These are phyloP conservation scores for Plectosphaerella plurivora DNA, from an alignment of 2,329 filamentous ascomycete species.

Conservation along the genomic window DNA sequence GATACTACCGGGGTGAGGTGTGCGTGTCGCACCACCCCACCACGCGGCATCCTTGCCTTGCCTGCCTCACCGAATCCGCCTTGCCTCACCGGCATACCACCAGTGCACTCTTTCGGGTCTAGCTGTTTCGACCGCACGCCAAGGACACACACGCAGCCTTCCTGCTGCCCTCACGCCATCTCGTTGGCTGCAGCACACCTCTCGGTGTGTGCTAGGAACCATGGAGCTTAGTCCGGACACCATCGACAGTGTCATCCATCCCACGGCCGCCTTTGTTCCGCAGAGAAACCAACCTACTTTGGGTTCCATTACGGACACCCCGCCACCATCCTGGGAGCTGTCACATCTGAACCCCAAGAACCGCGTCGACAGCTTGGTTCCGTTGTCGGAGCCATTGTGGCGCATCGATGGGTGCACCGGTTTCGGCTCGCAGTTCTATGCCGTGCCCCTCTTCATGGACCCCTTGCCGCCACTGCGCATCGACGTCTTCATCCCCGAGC, in stretches of 20 bases:
- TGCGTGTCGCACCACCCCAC: too few relatives aligned
- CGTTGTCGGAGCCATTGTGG: constrained; percentile 43
- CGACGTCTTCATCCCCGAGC: constrained; percentile 54
- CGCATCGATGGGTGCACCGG: constrained; percentile 54
- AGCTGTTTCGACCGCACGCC: too few relatives aligned
- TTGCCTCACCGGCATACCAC: too few relatives aligned
- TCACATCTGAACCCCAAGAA: constrained; percentile 58
- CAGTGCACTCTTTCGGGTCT: too few relatives aligned
- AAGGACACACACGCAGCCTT: constrained; percentile 1
- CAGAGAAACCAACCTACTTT: neutral
- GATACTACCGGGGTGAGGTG: too few relatives aligned
- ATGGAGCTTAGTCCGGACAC: constrained; percentile 52
- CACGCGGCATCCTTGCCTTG: too few relatives aligned
- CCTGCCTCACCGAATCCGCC: too few relatives aligned
- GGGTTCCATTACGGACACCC: neutral
- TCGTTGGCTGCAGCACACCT: neutral
- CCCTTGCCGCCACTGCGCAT: constrained; percentile 46
- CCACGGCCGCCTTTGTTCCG: constrained; percentile 45
- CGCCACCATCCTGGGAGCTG: constrained; percentile 31
- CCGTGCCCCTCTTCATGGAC: constrained; percentile 46
- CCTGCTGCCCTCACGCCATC: neutral
- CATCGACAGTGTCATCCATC: constrained; percentile 53
- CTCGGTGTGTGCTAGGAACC: constrained; percentile 8
- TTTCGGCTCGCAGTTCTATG: constrained; percentile 54
- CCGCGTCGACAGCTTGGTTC: constrained; percentile 51